A percentile compares a stretch with the other conserved stretches of the same genome.
Evolutionary conservation across 2,329 filamentous ascomycete species (phyloP).

Genomic region (Phaeomoniella chlamydospora): DNA sequence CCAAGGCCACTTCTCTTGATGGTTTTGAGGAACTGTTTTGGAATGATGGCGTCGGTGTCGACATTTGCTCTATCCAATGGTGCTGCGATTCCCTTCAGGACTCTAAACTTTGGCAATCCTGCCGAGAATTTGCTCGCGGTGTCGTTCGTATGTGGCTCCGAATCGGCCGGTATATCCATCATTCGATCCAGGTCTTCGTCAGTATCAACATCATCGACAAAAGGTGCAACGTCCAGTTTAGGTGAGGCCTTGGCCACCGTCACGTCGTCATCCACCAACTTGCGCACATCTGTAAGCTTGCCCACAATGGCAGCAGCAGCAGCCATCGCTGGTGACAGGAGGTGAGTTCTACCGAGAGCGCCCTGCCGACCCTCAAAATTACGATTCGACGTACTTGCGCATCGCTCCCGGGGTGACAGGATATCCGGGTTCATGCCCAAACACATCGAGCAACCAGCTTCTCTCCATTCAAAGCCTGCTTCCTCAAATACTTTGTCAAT

Average conservation of each 20-base stretch:
- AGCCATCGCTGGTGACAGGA: slow-evolving; percentile 96
- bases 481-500: slow-evolving; percentile 85
- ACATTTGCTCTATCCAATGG: slow-evolving; percentile 80
- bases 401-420: slow-evolving; percentile 78
- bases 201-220: slow-evolving; percentile 40
- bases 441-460: slow-evolving; percentile 98
- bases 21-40: slow-evolving; percentile 98
- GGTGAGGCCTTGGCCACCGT: slow-evolving; percentile 39
- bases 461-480: slow-evolving; percentile 93
- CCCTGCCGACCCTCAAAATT: slow-evolving; percentile 97
- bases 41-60: slow-evolving; percentile 98
- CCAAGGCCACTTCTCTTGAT: slow-evolving; percentile 96
- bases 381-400: slow-evolving; percentile 88
- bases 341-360: slow-evolving; percentile 75
- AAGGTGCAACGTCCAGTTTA: slow-evolving; percentile 42
- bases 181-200: slow-evolving; percentile 52
- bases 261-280: slow-evolving; percentile 46
- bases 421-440: slow-evolving; percentile 99
- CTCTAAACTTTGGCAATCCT: slow-evolving; percentile 72
- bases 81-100: slow-evolving; percentile 74
- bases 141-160: slow-evolving; percentile 50
- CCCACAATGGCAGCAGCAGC: slow-evolving; percentile 80
- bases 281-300: slow-evolving; percentile 82
- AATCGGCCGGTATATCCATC: slow-evolving; percentile 49
- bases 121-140: slow-evolving; percentile 30